These are phyloP conservation scores for Daedaleopsis nitida DNA, from an alignment of 768 basidiomycete species.

Conservation along the genomic window DNA sequence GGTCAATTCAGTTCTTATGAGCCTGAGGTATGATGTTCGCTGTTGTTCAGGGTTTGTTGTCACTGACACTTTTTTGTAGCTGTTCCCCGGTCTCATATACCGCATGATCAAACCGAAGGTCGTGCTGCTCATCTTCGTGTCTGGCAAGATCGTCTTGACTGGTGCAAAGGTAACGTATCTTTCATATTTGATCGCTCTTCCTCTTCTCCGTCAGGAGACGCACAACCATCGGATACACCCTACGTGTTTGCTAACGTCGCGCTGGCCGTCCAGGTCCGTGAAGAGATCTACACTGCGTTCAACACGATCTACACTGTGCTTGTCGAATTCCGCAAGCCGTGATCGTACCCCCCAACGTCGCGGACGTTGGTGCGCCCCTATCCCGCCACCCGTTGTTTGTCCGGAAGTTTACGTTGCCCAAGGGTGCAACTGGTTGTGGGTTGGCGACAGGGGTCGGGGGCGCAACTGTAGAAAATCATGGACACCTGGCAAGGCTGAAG, in stretches of 20 bases:
- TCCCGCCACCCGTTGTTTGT: constrained; percentile 6
- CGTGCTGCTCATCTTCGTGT: constrained; percentile 97
- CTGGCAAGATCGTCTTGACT: constrained; percentile 98
- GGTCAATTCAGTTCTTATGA: constrained; percentile 98
- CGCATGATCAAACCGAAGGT: constrained; percentile 99
- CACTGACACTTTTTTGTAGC: constrained; percentile 43
- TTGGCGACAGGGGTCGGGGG: constrained; percentile 14
- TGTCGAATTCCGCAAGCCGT: constrained; percentile 92
- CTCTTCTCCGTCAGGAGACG: constrained; percentile 3
- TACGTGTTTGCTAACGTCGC: constrained; percentile 20
- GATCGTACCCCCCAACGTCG: constrained; percentile 24
- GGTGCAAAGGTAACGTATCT: constrained; percentile 86
- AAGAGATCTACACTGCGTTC: constrained; percentile 99
- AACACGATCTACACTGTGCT: constrained; percentile 99
- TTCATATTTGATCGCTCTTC: constrained; percentile 27
- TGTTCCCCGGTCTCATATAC: constrained; percentile 99
- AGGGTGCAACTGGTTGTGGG: constrained; percentile 13
- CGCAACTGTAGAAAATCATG: constrained; percentile 22
- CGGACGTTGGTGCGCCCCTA: constrained; percentile 10
- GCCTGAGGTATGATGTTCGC: constrained; percentile 73
- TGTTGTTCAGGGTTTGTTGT: background rate
- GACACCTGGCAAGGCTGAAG: constrained; percentile 28
- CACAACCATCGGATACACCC: background rate
- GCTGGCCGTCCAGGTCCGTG: constrained; percentile 75
- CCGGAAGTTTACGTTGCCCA: constrained; percentile 9